Evolutionary conservation across 805 yeast genomes (phyloP), one percentile per base, ranked within the genome.

Genomic region (Kodamaea lidongshanica): DNA sequence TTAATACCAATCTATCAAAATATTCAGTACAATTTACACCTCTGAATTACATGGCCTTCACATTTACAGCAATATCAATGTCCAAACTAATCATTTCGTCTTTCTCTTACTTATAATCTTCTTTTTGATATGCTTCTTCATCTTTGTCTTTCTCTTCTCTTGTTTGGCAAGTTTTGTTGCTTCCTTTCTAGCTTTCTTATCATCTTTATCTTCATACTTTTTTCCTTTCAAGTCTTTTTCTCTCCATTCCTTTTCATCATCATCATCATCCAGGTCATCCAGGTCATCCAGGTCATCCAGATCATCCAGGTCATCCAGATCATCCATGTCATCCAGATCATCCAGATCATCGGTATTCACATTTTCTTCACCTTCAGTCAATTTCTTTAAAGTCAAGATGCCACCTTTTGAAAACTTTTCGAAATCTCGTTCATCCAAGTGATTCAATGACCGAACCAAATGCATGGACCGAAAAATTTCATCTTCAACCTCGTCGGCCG

Each of bases 341-440:
- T 52, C 64, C 0, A 45, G 55, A 0, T 48, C 58, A 1, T 54
- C 46, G 11, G 38, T 42, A 2, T 39, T 48, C 3, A 42, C 52
- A 5, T 45, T 55, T 4, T 44, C 48, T 6, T 50, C 56, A 25
- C 20, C 23, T 23, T 32, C 35, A 20, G 75, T 74, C 28, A 82
- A 56, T 30, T 77, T 78, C 34, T 73, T 79, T 39, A 92, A 63
- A 2, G 89, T 78, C 40, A 79, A 86, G 22, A 85, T 81, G 42
- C 84, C 77, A 16, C 96, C 96, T 37, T 77, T 74, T 1, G 77
- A 65, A 42, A 83, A 82, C 45, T 81, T 79, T 27, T 74, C 78
- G 43, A 83, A 85, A 52, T 92, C 98, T 37, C 95, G 69, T 48
- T 92, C 98, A 50, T 92, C 84, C 52, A 88, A 50, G 61, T 89